Base-by-base conservation (phyloP, 805 yeast species). In the Kluyveromyces starmeri region DNA sequence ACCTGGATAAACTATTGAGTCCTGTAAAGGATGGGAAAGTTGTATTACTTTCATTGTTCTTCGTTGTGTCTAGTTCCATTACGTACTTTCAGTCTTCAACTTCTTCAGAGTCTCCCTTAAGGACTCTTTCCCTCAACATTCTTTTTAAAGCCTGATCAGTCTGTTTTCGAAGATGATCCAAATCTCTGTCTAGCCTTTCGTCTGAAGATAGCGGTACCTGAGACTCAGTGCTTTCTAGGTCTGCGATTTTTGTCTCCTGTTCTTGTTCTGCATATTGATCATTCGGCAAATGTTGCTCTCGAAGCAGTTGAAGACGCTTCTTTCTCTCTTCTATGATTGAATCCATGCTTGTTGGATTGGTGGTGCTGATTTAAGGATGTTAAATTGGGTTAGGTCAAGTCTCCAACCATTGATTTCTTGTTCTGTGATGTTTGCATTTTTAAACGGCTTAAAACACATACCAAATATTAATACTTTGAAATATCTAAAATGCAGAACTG, bases 121-220 rank as follows among this genome's bases (percentile, higher is more conserved):
- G 23, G 12, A 47, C 14, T 21, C 64, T 49, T 28, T 63, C 64
- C 37, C 67, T 59, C 13, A 69, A 63, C 5, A 64, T 29, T 12
- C 51, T 42, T 10, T 55, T 54, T 1, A 73, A 56, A 1, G 61
- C 63, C n/a, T 48, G 51, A 28, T 71, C 64, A 0, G 78, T 74
- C 31, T 58, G 49, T 17, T 55, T 52, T 2, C 62, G 55, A n/a
- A 71, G 43, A 4, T 55, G 43, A 9, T 60, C 59, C 31, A 70
- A 32, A 24, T 63, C 60, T 0, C 55, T 59, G 21, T 58, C 49
- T 7, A 73, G 39, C 38, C 63, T 68, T 12, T 58, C 45, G 41
- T 53, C 62, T 50, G 64, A n/a, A n/a, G 26, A 7, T 7, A 23
- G 5, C 7, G 14, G 14, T 23, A n/a, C 26, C 7, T 6, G 5